Evolutionary conservation across 1,284 basidiomycete genomes (phyloP).

Genomic region (Cutaneotrichosporon arboriforme): DNA sequence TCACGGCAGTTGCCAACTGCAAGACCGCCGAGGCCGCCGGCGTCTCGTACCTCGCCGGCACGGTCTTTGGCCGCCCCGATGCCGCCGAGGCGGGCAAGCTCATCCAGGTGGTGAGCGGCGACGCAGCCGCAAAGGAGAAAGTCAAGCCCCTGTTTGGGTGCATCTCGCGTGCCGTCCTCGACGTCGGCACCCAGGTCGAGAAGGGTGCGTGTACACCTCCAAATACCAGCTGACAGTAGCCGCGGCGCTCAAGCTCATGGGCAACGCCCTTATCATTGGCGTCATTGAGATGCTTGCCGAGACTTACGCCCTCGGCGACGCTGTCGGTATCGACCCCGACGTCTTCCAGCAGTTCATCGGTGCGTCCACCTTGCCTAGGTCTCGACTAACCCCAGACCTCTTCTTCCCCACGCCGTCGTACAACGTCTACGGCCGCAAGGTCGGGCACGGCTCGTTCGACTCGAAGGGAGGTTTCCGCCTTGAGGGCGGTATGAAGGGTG

Average conservation of each 20-base stretch:
- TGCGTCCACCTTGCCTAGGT: background rate
- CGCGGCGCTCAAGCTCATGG: constrained; percentile 37
- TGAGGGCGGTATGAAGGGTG: constrained; percentile 37
- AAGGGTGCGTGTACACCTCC: constrained; percentile 24
- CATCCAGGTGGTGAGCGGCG: constrained; percentile 28
- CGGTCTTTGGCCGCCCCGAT: constrained; percentile 36
- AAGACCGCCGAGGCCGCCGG: constrained; percentile 20
- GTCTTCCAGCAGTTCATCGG: constrained; percentile 23
- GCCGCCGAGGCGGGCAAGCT: constrained; percentile 28
- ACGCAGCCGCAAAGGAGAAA: constrained; percentile 12
- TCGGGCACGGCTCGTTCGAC: constrained; percentile 32
- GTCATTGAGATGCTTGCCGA: constrained; percentile 39
- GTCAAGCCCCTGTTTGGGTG: constrained; percentile 23
- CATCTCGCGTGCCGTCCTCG: constrained; percentile 23
- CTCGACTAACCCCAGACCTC: constrained; percentile 13
- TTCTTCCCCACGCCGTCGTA: constrained; percentile 37
- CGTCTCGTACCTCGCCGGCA: constrained; percentile 27
- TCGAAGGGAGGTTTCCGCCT: constrained; percentile 30
- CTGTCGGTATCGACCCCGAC: constrained; percentile 26
- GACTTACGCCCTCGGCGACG: constrained; percentile 35
- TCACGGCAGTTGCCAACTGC: constrained; percentile 23
- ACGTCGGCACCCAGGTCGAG: constrained; percentile 33
- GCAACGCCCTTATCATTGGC: constrained; percentile 37
- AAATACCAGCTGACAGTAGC: constrained; percentile 17
- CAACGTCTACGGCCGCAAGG: constrained; percentile 37